Evolutionary conservation across 805 yeast species (phyloP), one percentile per base, ranked within the genome.

Genomic region (Metschnikowia noctiluminum): DNA sequence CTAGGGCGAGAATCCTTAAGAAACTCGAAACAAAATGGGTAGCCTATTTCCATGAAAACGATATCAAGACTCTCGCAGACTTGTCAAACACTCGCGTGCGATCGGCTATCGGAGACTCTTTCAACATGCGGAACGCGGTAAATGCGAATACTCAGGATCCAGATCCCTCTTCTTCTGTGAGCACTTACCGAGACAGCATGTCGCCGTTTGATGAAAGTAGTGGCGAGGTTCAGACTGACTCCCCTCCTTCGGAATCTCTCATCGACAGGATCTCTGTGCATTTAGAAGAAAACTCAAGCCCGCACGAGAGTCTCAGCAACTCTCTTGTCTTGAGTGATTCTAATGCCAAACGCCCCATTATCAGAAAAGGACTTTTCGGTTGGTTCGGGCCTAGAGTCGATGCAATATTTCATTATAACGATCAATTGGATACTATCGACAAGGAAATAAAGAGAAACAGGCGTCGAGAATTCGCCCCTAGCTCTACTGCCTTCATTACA

Each of bases 401-500:
- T 66, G 87, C 96, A 1, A 88, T 92, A 38, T 86, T 85, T 54
- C 78, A 84, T 63, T 84, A 81, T 62, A 84, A 91, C 1, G 79
- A 82, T 38, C 81, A 83, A 57, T 70, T 92, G 32, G 82, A 80
- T 26, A 76, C 77, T 3, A 65, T 91, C 12, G 98, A 92, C 59
- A 79, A 76, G 45, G 85, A 84, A 57, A 90, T 92, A 42, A 40
- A 62, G 6, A 69, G 74, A 28, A 87, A 92, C 1, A 76, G 96
- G 46, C 71, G 69, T 30, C 75, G 83, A 44, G 86, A 85, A 53
- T 88, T 83, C 60, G 81, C 88, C 0, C 85, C 96, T 0, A 88
- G 96, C 0, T 89, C 95, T 28, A 85, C 92, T 0, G 97, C 98
- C 0, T 92, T 92, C 66, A 82, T 92, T 8, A 94, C 98, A 0